These are phyloP conservation scores for Lentinula guzmanii DNA, from an alignment of 768 basidiomycete genomes.

Conservation along the genomic window DNA sequence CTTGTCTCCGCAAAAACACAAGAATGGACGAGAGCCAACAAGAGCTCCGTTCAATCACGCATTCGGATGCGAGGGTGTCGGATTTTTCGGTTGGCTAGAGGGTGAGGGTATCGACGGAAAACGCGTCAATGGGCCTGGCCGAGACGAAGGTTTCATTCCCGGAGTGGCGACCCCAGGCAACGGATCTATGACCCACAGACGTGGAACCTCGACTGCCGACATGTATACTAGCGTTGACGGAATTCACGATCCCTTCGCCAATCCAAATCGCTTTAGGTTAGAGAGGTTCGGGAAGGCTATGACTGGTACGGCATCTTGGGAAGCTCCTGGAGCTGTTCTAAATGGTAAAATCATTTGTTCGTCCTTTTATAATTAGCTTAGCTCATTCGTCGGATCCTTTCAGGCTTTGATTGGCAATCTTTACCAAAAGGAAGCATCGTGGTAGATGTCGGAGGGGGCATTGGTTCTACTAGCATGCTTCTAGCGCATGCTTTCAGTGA, in stretches of 20 bases:
- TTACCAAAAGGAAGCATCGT: conserved; percentile 39
- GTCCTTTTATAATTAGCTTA: background rate
- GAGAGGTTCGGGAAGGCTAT: conserved; percentile 73
- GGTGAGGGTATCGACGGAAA: conserved; percentile 29
- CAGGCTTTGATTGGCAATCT: conserved; percentile 47
- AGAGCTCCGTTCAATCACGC: conserved; percentile 70
- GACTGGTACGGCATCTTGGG: conserved; percentile 69
- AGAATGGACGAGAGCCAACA: conserved; percentile 37
- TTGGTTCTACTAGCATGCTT: conserved; percentile 39
- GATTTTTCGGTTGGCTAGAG: conserved; percentile 75
- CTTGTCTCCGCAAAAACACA: conserved; percentile 24
- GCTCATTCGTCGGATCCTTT: background rate
- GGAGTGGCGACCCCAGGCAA: conserved; percentile 1
- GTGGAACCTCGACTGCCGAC: conserved; percentile 2
- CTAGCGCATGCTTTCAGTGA: conserved; percentile 25
- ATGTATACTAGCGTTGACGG: background rate
- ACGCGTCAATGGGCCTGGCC: conserved; percentile 11
- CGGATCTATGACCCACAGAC: background rate
- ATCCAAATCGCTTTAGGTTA: conserved; percentile 44
- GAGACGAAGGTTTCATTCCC: conserved; percentile 16
- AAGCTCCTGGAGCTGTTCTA: conserved; percentile 53
- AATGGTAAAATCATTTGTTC: conserved; percentile 30
- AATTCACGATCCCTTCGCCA: conserved; percentile 3
- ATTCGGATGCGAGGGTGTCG: conserved; percentile 40
- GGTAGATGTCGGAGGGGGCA: conserved; percentile 58